phyloP scores from a whole-genome alignment of 495 filamentous ascomycete species.

The Extremus antarcticus region DNA sequence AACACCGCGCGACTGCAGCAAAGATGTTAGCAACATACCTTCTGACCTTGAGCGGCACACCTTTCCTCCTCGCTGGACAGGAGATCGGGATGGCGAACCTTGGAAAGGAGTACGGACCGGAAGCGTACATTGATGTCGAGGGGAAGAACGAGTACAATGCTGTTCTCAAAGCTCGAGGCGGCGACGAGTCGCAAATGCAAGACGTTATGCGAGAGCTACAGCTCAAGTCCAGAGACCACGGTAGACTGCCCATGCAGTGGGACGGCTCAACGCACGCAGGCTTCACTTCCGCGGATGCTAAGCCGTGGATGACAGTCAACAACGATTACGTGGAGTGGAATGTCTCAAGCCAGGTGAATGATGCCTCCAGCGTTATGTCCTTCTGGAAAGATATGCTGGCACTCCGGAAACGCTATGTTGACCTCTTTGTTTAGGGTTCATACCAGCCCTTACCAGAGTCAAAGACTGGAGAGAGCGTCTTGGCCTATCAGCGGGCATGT shows the following conservation, averaged over 20 bases:
- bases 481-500: not conserved
- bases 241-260: slow-evolving; percentile 55
- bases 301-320: slow-evolving; percentile 53
- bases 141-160: slow-evolving; percentile 11
- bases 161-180: slow-evolving; percentile 37
- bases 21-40: slow-evolving; percentile 25
- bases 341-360: slow-evolving; percentile 38
- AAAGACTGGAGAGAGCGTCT: not conserved
- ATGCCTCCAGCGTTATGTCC: slow-evolving; percentile 36
- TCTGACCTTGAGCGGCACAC: slow-evolving; percentile 19
- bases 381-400: slow-evolving; percentile 37
- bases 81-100: slow-evolving; percentile 28
- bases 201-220: slow-evolving; percentile 33
- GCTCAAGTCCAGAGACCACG: slow-evolving; percentile 47
- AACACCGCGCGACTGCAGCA: slow-evolving; percentile 16
- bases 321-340: slow-evolving; percentile 43
- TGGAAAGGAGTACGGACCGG: slow-evolving; percentile 19
- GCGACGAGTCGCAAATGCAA: slow-evolving; percentile 39
- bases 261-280: slow-evolving; percentile 40
- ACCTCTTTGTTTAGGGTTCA: slow-evolving; percentile 1
- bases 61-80: slow-evolving; percentile 27
- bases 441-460: not conserved
- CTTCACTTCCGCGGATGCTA: slow-evolving; percentile 37
- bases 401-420: not conserved
- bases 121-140: slow-evolving; percentile 23